Base-by-base conservation (phyloP, 2,329 filamentous ascomycete species). In the Neobulgaria alba region DNA sequence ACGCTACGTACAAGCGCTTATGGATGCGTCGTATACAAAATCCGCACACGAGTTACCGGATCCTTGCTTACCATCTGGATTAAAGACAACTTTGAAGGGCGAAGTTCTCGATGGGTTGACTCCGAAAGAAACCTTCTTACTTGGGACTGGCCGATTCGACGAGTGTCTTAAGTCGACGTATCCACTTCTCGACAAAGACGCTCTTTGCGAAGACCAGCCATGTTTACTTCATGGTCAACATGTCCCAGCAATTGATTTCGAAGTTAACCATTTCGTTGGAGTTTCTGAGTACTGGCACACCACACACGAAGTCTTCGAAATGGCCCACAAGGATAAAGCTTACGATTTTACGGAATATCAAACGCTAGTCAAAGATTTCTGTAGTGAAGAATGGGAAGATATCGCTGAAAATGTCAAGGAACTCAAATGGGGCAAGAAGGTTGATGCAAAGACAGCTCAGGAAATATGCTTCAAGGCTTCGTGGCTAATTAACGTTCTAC, bases 281-380 rank as follows among this genome's bases (percentile, higher is more conserved):
- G 90, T 98, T 3, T 96, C 90, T 1, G 92, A 98, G 59, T 98
- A 94, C 63, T 98, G 92, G 90, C 92, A 98, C 61, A 94, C 90
- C 0, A 98, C 92, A 0, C 92, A 98, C 55, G 88, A 92, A 40
- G 82, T 96, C 2, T 96, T 98, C 54, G 76, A 82, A 45, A 75
- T 77, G 68, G 79, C 78, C 3, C 79, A 85, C 49, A 73, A 76
- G 46, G 82, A 85, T 52, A 82, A 85, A 51, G 78, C 85, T 0
- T 98, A 96, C 61, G 88, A 96, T 56, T 85, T 95, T 52, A 76
- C 81, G 46, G 88, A 84, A 0, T 98, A 96, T 55, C 89, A 96
- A 58, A 71, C 82, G 48, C 78, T 82, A 26, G 92, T 96, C 3
- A 73, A 80, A 46, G 76, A 85, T 5, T 96, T 94, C 56, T 98